phyloP scores from a whole-genome alignment of 2,329 filamentous ascomycete genomes.

The Sphaerulina populicola region DNA sequence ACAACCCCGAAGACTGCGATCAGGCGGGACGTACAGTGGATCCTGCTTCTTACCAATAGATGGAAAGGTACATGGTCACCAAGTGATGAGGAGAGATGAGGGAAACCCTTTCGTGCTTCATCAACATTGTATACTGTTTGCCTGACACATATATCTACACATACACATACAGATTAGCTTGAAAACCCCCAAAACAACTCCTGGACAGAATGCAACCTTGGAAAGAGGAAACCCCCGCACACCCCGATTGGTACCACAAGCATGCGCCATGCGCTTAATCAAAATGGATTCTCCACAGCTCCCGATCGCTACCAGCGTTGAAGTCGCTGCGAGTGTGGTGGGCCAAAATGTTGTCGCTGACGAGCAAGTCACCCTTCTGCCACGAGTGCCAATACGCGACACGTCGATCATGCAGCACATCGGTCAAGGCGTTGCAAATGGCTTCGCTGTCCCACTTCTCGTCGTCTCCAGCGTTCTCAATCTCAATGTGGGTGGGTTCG shows the following conservation, averaged over 20 bases:
- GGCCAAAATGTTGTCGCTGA: constrained; percentile 4
- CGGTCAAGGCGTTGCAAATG: constrained; percentile 3
- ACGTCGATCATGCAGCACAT: constrained; percentile 8
- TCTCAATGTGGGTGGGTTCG: constrained; percentile 1
- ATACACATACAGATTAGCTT: too few species aligned
- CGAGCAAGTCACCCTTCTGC: constrained; percentile 9
- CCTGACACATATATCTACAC: too few species aligned
- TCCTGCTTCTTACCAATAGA: constrained; percentile 2
- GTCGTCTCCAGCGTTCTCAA: constrained; percentile 4
- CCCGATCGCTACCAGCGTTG: constrained; percentile 1
- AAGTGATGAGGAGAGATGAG: not conserved
- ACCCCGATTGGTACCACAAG: too few species aligned
- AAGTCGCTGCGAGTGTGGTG: constrained; percentile 11
- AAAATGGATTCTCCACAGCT: constrained; percentile 13
- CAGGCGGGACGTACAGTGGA: constrained; percentile 16
- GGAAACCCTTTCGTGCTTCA: not conserved
- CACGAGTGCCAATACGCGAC: constrained; percentile 6
- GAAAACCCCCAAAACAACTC: too few species aligned
- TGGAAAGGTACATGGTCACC: constrained; percentile 6
- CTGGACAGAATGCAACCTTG: too few species aligned
- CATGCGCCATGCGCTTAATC: not conserved
- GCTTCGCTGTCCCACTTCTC: not conserved
- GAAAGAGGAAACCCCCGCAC: too few species aligned
- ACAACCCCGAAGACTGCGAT: constrained; percentile 22
- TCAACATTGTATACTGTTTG: too few species aligned